Conservation (phyloP, 129 eudicot species). For the Helianthus annuus region HanXRQr2.0-SUNRISE NC_035448.2:167389165-167389664, state of each 20-base stretch:
- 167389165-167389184: background rate
- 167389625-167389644: no score
- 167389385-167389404: background rate
- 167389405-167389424: constrained; percentile 9
- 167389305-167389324: background rate
- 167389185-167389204: background rate
- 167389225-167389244: background rate
- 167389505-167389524: no score
- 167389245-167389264: background rate
- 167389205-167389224: background rate
- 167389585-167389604: no score
- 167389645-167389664: no score
- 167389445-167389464: background rate
- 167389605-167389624: no score
- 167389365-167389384: constrained; percentile 1
- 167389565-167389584: no score
- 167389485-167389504: no score
- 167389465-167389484: background rate
- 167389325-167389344: background rate
- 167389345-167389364: background rate
- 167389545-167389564: no score
- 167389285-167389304: background rate
- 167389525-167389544: no score
- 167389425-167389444: background rate
- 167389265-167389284: background rate